Evolutionary conservation across 257 asterid species (phyloP).

Genomic region (Solanum sejunctum): DNA sequence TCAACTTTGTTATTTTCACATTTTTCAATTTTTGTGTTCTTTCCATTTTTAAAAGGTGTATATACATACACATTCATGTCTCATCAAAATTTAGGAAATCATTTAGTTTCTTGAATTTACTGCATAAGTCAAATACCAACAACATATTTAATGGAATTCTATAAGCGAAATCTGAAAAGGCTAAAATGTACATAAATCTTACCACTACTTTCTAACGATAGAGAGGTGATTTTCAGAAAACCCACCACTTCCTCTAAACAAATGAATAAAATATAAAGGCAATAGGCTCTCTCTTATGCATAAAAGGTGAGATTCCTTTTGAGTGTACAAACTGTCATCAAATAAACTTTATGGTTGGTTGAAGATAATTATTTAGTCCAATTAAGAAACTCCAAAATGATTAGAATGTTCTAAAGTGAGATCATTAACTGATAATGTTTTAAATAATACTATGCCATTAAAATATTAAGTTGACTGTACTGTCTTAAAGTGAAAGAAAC

Average conservation of each 20-base stretch:
- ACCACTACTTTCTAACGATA: no score
- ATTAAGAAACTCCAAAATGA: neutral
- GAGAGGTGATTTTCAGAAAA: no score
- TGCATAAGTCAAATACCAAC: neutral
- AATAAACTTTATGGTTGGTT: neutral
- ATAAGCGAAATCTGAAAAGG: accelerated
- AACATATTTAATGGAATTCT: no score
- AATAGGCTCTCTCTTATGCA: neutral
- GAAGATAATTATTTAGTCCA: neutral
- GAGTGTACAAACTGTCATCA: neutral
- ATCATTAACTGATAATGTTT: neutral
- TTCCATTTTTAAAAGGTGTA: neutral
- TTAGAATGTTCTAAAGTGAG: neutral
- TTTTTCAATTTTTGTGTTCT: neutral
- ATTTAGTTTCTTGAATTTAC: neutral
- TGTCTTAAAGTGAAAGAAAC: neutral
- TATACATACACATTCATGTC: neutral
- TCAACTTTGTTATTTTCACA: neutral
- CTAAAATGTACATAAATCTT: no score
- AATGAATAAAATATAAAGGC: neutral
- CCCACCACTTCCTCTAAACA: no score
- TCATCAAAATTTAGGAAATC: neutral
- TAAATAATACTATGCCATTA: neutral
- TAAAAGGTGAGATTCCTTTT: neutral
- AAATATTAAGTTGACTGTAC: neutral